Evolutionary conservation across 768 basidiomycete genomes (phyloP).

Genomic region (Candolleomyces eurysporus): DNA sequence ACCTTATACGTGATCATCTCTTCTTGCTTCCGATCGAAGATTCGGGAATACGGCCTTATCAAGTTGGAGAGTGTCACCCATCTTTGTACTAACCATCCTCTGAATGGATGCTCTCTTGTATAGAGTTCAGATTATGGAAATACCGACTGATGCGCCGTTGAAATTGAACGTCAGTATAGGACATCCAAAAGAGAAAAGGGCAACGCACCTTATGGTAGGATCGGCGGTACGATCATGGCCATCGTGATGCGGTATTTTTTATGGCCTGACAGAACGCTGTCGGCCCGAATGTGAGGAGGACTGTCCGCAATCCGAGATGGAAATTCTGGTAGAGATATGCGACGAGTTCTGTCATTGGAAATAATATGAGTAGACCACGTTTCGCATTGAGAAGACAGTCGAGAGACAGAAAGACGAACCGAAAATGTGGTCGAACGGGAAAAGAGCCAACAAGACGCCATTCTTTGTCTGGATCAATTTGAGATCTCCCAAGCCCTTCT

Average conservation of each 20-base stretch:
- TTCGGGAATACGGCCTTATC: slow-evolving; percentile 56
- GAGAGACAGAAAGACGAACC: slow-evolving; percentile 3
- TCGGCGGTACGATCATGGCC: too few relatives aligned
- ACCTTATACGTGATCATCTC: slow-evolving; percentile 63
- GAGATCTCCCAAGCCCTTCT: slow-evolving; percentile 34
- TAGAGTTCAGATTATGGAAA: slow-evolving; percentile 57
- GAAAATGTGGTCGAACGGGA: slow-evolving; percentile 39
- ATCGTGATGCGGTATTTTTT: too few relatives aligned
- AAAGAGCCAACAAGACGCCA: slow-evolving; percentile 47
- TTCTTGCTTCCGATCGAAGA: slow-evolving; percentile 56
- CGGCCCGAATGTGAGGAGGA: slow-evolving; percentile 58
- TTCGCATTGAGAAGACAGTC: too few relatives aligned
- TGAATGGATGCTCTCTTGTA: slow-evolving; percentile 47
- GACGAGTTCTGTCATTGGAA: slow-evolving; percentile 16
- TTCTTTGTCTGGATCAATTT: slow-evolving; percentile 25
- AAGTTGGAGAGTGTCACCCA: slow-evolving; percentile 59
- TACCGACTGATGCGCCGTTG: slow-evolving; percentile 41
- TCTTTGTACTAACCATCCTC: slow-evolving; percentile 62
- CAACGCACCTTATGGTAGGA: too few relatives aligned
- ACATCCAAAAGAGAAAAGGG: too few relatives aligned
- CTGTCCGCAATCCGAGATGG: slow-evolving; percentile 33
- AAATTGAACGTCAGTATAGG: too few relatives aligned
- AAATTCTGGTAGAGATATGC: slow-evolving; percentile 45
- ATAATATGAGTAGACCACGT: too few relatives aligned
- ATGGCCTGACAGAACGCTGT: slow-evolving; percentile 49